A percentile compares a stretch with the other conserved stretches of the same genome.
phyloP scores from a whole-genome alignment of 495 filamentous ascomycete genomes.

The Physcia stellaris region DNA sequence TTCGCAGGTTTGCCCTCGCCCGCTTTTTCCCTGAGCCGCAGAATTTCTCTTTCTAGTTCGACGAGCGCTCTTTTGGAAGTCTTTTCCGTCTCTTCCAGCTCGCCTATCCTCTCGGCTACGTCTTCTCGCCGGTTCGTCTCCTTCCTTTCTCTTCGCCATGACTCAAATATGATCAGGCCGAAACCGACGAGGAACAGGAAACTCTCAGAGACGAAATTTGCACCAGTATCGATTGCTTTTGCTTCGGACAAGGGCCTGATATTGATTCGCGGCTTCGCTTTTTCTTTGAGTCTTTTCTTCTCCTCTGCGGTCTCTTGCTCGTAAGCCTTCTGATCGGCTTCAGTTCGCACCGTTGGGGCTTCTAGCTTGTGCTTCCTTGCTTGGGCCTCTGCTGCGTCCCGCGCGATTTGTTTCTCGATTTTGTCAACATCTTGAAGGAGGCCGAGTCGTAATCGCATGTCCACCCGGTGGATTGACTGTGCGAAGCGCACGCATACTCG shows the following conservation, averaged over 20 bases:
- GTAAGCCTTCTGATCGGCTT: constrained; percentile 48
- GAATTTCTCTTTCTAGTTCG: constrained; percentile 53
- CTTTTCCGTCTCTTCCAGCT: constrained; percentile 51
- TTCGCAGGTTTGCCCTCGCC: constrained; percentile 16
- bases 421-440: constrained; percentile 65
- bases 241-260: constrained; percentile 74
- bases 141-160: constrained; percentile 59
- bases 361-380: constrained; percentile 50
- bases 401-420: constrained; percentile 28
- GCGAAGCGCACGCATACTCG: constrained; percentile 58
- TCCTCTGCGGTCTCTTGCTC: constrained; percentile 34
- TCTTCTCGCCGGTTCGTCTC: constrained; percentile 63
- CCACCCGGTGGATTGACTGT: constrained; percentile 76
- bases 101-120: constrained; percentile 52
- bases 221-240: constrained; percentile 91
- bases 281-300: constrained; percentile 36
- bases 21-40: constrained; percentile 38
- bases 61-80: constrained; percentile 43
- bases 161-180: constrained; percentile 70
- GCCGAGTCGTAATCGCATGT: constrained; percentile 84
- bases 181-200: constrained; percentile 80
- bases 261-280: constrained; percentile 29
- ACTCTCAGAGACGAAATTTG: constrained; percentile 81
- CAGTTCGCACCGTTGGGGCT: constrained; percentile 66
- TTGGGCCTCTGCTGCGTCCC: constrained; percentile 18